phyloP scores from a whole-genome alignment of 1,284 basidiomycete genomes.

The Meripilus lineatus region DNA sequence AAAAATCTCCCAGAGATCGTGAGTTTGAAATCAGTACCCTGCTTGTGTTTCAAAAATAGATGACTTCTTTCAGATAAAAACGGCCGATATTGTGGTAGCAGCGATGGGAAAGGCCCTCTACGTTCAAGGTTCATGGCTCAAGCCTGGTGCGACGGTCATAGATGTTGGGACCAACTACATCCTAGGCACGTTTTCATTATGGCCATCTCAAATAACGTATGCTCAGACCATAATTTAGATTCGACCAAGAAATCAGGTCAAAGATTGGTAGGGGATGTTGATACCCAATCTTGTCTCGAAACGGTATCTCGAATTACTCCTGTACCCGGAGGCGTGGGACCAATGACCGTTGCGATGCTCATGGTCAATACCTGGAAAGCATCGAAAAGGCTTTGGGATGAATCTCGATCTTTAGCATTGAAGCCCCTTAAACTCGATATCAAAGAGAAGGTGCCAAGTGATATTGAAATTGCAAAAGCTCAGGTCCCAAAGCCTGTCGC shows the following conservation, averaged over 20 bases:
- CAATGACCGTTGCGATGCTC: conserved; percentile 98
- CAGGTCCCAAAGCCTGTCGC: conserved; percentile 91
- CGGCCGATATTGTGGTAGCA: conserved; percentile 89
- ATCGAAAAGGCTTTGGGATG: conserved; percentile 78
- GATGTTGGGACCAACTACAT: conserved; percentile 99
- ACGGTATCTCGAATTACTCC: conserved; percentile 93
- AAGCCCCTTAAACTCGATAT: conserved; percentile 79
- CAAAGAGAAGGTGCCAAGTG: conserved; percentile 85
- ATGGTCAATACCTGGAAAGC: conserved; percentile 93
- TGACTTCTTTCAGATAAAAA: conserved; percentile 53
- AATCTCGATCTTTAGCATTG: conserved; percentile 60
- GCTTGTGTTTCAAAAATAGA: conserved; percentile 5
- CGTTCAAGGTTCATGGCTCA: conserved; percentile 93
- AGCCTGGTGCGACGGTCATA: conserved; percentile 90
- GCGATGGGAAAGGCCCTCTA: conserved; percentile 93
- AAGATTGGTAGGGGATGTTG: conserved; percentile 95
- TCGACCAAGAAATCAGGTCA: conserved; percentile 91
- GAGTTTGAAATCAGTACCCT: conserved; percentile 24
- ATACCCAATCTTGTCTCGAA: conserved; percentile 72
- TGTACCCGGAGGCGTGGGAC: conserved; percentile 97
- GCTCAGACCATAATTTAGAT: conserved; percentile 41
- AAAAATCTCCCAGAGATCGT: conserved; percentile 78
- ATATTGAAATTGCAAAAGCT: conserved; percentile 95
- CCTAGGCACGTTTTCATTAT: conserved; percentile 48
- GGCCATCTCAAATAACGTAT: background rate